These are phyloP conservation scores for Fabrea salina DNA, from an alignment of 169 alveolate genomes.

Conservation along the genomic window DNA sequence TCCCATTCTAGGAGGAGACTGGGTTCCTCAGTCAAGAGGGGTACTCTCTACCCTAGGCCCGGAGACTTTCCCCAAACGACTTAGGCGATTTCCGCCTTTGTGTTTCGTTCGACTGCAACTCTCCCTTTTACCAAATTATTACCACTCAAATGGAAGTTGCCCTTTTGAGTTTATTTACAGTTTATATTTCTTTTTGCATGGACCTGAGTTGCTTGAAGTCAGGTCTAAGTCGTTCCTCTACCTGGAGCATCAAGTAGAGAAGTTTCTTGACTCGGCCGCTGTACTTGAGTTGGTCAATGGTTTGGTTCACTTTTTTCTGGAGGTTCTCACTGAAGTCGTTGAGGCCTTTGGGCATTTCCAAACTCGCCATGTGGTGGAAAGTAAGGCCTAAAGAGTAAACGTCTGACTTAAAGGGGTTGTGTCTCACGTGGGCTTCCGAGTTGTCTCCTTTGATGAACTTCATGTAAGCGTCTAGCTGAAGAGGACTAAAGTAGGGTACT, in stretches of 20 bases:
- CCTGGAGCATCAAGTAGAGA: background rate
- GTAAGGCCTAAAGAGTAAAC: conserved; percentile 47
- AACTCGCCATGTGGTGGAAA: conserved; percentile 29
- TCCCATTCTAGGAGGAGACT: background rate
- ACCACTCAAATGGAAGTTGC: too few relatives aligned
- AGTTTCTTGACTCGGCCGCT: background rate
- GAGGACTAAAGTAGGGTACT: conserved; percentile 28
- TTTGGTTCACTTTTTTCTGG: background rate
- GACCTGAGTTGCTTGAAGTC: background rate
- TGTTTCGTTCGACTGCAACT: conserved; percentile 12
- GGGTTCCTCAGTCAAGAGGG: conserved; percentile 11
- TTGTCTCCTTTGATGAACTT: background rate
- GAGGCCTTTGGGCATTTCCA: conserved; percentile 21
- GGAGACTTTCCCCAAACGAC: conserved; percentile 17
- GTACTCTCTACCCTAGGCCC: conserved; percentile 18
- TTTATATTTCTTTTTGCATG: too few relatives aligned
- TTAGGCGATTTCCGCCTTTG: background rate
- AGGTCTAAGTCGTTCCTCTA: conserved; percentile 6
- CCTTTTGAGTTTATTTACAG: too few relatives aligned
- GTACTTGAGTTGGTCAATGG: background rate
- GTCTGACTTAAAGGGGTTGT: conserved; percentile 47
- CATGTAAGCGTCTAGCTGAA: conserved; percentile 11
- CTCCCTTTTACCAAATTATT: background rate
- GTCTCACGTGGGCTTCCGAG: conserved; percentile 6
- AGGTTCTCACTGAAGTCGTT: conserved; percentile 23